Evolutionary conservation across 192 early-diverging fungal species (phyloP), one percentile per base, ranked within the genome.

Genomic region (Kappamyces sp.): DNA sequence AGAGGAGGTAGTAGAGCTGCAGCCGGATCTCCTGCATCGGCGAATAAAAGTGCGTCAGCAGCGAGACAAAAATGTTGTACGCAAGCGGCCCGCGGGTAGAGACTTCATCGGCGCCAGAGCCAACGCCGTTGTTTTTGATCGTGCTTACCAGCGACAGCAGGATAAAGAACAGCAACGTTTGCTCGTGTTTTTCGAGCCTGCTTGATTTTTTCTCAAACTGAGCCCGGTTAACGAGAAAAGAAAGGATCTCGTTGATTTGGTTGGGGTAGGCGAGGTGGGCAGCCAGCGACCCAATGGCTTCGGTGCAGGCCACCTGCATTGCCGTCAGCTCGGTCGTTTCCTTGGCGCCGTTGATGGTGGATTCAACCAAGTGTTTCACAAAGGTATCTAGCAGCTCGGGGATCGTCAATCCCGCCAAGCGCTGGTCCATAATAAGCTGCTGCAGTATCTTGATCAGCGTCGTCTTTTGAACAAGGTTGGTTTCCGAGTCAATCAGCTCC

Each of bases 201-300:
- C 35, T 12, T 52, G 57, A 40, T 0, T 4, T 15, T 4, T 60
- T 31, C 14, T 45, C 60, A n/a, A 53, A 2, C 36, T 45, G 37
- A 4, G 66, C 34, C 7, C 67, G 47, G 46, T 74, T 74, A 8
- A 65, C 50, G 15, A 74, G 11, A 39, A 64, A 68, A 15, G 61
- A 6, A n/a, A 74, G 30, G 15, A 74, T 57, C n/a, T 74, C 72
- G 43, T 64, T 74, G 4, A 66, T 38, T 47, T 69, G 72, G 3
- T 63, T 61, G 2, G 72, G 72, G 43, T 74, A 74, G 8, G 37
- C 59, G 7, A 67, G 30, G 50, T 66, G 40, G 15, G 42, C 33
- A 2, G 57, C 59, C 51, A 74, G 36, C 5, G 62, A 41, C 12
- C 49, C 62, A 49, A 74, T 60, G 42, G 54, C 34, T 9, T 57